These are phyloP conservation scores for Candida awuae DNA, from an alignment of 805 yeast species.

Conservation along the genomic window DNA sequence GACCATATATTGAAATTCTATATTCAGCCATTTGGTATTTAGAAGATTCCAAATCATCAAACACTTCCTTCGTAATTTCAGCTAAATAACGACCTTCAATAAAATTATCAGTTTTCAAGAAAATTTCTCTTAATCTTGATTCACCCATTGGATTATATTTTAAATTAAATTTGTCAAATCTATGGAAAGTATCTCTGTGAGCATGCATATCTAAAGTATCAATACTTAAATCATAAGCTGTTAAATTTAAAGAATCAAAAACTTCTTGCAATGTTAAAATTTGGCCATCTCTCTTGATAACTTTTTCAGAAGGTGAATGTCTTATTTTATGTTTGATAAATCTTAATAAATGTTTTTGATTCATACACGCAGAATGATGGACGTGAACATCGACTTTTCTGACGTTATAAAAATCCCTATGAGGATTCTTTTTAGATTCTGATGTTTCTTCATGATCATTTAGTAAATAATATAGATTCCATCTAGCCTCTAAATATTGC, in stretches of 20 bases:
- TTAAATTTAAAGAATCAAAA: constrained; percentile 78
- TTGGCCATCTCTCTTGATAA: constrained; percentile 87
- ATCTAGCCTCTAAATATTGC: constrained; percentile 91
- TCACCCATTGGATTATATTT: constrained; percentile 98
- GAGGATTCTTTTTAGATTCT: constrained; percentile 87
- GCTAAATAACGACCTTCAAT: constrained; percentile 85
- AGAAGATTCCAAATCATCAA: constrained; percentile 88
- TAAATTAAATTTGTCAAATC: constrained; percentile 94
- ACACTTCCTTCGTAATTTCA: constrained; percentile 87
- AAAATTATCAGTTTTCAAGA: constrained; percentile 89
- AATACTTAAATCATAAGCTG: constrained; percentile 91
- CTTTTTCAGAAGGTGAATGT: constrained; percentile 78
- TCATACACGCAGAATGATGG: constrained; percentile 99
- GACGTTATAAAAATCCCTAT: constrained; percentile 93
- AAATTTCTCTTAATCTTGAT: constrained; percentile 92
- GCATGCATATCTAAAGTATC: constrained; percentile 99
- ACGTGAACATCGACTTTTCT: constrained; percentile 98
- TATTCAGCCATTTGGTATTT: constrained; percentile 97
- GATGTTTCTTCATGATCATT: constrained; percentile 91
- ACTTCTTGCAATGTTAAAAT: constrained; percentile 82
- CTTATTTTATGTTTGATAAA: constrained; percentile 92
- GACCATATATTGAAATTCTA: constrained; percentile 90
- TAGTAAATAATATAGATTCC: constrained; percentile 82
- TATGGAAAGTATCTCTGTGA: constrained; percentile 93
- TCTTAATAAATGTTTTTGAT: constrained; percentile 90